Percentiles rank a stretch among this genome's conserved stretches.
Conservation (phyloP, 495 filamentous ascomycete genomes). For the Lindgomyces ingoldianus region DNA sequence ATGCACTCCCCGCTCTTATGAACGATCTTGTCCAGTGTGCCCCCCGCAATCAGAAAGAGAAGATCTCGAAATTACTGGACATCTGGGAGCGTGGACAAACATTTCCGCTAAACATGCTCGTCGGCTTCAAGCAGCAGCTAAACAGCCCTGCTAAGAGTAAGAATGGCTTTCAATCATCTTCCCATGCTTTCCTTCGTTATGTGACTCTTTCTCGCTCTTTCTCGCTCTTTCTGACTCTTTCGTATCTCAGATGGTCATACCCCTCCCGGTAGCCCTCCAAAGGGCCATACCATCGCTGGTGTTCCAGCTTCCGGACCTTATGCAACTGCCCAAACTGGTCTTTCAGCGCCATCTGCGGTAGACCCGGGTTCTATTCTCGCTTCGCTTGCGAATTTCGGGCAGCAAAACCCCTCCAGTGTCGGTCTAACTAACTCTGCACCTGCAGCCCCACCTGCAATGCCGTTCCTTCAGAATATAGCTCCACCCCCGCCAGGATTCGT, state of each 20-base stretch:
- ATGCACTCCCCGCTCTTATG: slow-evolving; percentile 89
- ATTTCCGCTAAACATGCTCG: slow-evolving; percentile 80
- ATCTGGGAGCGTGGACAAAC: slow-evolving; percentile 97
- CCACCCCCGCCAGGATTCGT: slow-evolving; percentile 23
- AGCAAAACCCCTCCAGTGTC: slow-evolving; percentile 6
- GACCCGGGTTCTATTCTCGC: slow-evolving; percentile 41
- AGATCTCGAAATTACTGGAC: slow-evolving; percentile 92
- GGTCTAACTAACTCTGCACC: slow-evolving; percentile 16
- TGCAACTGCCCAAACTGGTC: not conserved
- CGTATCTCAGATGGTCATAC: slow-evolving; percentile 14
- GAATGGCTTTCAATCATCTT: not conserved
- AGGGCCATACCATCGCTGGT: not conserved
- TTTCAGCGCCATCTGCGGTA: slow-evolving; percentile 14
- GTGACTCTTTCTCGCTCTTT: not conserved
- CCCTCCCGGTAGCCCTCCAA: slow-evolving; percentile 31
- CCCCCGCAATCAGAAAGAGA: slow-evolving; percentile 97
- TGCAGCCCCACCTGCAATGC: slow-evolving; percentile 15
- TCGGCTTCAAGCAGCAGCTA: slow-evolving; percentile 82
- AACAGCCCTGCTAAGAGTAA: slow-evolving; percentile 52
- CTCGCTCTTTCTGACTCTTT: slow-evolving; percentile 2
- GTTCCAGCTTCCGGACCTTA: not conserved
- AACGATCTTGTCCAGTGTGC: slow-evolving; percentile 88
- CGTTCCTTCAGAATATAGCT: slow-evolving; percentile 21
- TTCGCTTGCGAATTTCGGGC: slow-evolving; percentile 37
- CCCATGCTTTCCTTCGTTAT: not conserved